Conservation (phyloP, 805 yeast species). For the Yarrowia sp. region DNA sequence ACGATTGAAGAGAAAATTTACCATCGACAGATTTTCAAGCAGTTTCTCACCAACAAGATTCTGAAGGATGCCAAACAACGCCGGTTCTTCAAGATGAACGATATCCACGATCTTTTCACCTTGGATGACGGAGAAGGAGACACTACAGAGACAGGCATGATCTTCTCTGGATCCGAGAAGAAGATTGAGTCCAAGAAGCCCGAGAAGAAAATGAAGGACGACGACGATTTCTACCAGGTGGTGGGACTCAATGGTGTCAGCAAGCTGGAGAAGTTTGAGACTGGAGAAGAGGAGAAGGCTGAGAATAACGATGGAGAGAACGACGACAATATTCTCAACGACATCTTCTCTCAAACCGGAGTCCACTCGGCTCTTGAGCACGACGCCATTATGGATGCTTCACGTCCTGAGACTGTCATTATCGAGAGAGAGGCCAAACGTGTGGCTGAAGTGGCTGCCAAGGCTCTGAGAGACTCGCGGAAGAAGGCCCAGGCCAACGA, state of each 20-base stretch:
- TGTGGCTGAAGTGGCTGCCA: constrained; percentile 67
- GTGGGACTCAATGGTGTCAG: constrained; percentile 75
- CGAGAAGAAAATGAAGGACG: constrained; percentile 47
- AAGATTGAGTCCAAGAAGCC: constrained; percentile 42
- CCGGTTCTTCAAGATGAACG: constrained; percentile 90
- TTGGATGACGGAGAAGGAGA: constrained; percentile 62
- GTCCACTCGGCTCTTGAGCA: constrained; percentile 80
- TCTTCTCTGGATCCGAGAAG: constrained; percentile 47
- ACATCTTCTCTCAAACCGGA: constrained; percentile 72
- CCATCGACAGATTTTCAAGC: constrained; percentile 96
- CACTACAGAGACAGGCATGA: constrained; percentile 15
- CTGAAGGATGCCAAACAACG: constrained; percentile 94
- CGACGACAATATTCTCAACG: constrained; percentile 62
- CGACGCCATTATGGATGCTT: constrained; percentile 71
- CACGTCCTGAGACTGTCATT: constrained; percentile 59
- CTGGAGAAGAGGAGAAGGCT: constrained; percentile 50
- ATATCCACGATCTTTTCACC: constrained; percentile 85
- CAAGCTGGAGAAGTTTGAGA: constrained; percentile 67
- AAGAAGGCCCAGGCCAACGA: constrained; percentile 55
- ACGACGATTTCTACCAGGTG: constrained; percentile 73
- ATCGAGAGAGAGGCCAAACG: constrained; percentile 69
- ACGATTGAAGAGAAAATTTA: constrained; percentile 96
- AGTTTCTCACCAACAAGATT: constrained; percentile 89
- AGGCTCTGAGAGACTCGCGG: constrained; percentile 65
- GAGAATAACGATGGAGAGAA: neutral